These are phyloP conservation scores for Leccinum disarticulatum DNA, from an alignment of 768 basidiomycete species.

Conservation along the genomic window DNA sequence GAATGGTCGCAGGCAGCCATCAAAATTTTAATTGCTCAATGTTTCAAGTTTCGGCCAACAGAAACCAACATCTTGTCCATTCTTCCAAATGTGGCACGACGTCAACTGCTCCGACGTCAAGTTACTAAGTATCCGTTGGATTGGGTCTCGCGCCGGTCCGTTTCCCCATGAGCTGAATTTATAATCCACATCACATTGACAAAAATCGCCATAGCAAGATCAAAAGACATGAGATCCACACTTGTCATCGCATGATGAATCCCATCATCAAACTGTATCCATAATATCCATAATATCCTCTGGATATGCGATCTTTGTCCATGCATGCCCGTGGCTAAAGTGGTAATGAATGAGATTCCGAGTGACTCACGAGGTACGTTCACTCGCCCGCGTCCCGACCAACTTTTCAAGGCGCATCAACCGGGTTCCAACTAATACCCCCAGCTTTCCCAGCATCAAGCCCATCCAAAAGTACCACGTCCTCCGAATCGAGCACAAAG, in stretches of 20 bases:
- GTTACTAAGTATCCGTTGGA: not conserved
- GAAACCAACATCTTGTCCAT: not conserved
- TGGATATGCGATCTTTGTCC: not conserved
- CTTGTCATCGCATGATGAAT: not conserved
- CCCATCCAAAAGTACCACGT: conserved; percentile 62
- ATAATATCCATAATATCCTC: not conserved
- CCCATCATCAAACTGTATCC: not conserved
- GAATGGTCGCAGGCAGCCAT: not conserved
- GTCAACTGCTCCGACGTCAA: not conserved
- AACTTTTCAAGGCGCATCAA: conserved; percentile 42
- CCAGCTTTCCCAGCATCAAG: conserved; percentile 75
- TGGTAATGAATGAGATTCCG: not conserved
- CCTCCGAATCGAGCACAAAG: conserved; percentile 65
- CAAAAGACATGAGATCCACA: not conserved
- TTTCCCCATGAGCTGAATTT: not conserved
- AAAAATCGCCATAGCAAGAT: not conserved
- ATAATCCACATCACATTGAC: not conserved
- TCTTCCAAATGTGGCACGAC: not conserved
- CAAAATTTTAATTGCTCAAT: not conserved
- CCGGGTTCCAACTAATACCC: conserved; percentile 82
- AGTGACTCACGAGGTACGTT: not conserved
- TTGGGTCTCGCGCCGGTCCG: not conserved
- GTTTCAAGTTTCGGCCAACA: not conserved
- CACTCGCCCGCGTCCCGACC: not conserved
- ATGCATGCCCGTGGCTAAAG: not conserved